These are phyloP conservation scores for Backusella tuberculispora DNA, from an alignment of 192 early-diverging fungal species.

Conservation along the genomic window DNA sequence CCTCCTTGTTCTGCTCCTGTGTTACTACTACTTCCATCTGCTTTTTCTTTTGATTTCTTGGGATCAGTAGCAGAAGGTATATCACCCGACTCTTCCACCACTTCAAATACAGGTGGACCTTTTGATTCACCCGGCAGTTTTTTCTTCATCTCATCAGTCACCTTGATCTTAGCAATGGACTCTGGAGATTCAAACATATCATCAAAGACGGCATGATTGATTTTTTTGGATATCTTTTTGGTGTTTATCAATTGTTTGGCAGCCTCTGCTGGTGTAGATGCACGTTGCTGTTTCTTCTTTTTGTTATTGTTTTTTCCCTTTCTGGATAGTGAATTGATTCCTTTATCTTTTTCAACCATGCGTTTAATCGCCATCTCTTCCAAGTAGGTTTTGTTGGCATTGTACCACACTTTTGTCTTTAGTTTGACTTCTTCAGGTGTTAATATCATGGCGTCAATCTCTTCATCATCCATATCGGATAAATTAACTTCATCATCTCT, in stretches of 20 bases:
- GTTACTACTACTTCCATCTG: constrained; percentile 30
- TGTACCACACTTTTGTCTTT: constrained; percentile 87
- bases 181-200: constrained; percentile 61
- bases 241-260: constrained; percentile 71
- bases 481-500: constrained; percentile 20
- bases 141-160: constrained; percentile 39
- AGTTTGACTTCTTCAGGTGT: constrained; percentile 76
- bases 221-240: constrained; percentile 86
- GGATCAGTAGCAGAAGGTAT: constrained; percentile 32
- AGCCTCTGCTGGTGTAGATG: constrained; percentile 76
- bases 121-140: constrained; percentile 20
- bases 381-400: constrained; percentile 86
- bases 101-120: constrained; percentile 36
- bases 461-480: constrained; percentile 76
- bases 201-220: constrained; percentile 84
- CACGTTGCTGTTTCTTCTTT: constrained; percentile 34
- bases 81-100: constrained; percentile 52
- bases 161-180: constrained; percentile 41
- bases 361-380: constrained; percentile 64
- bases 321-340: constrained; percentile 23
- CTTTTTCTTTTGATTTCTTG: constrained; percentile 31
- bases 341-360: constrained; percentile 66
- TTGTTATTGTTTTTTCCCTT: constrained; percentile 50
- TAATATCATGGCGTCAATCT: constrained; percentile 69
- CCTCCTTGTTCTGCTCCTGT: constrained; percentile 52